Evolutionary conservation across 163 green algal species (phyloP).

Genomic region (Smithsoniella earleae): DNA sequence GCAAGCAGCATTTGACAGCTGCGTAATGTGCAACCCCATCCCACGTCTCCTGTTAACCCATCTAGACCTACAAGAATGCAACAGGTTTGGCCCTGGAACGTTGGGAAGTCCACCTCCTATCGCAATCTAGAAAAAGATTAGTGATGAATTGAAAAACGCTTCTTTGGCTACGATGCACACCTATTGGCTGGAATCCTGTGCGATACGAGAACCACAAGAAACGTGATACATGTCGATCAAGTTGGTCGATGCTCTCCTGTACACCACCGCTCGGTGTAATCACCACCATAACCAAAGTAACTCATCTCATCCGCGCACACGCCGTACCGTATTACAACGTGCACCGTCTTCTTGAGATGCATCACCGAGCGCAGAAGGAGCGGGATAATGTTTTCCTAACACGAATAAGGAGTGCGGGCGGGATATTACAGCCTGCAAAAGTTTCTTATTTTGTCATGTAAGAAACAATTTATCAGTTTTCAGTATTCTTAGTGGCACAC

Average conservation of each 20-base stretch:
- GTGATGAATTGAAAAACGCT: neutral
- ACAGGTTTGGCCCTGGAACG: constrained; percentile 17
- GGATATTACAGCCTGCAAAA: neutral
- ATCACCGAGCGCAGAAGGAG: no score
- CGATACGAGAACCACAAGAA: constrained; percentile 73
- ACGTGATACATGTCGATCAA: constrained; percentile 48
- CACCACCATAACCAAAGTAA: neutral
- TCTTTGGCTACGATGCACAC: constrained; percentile 33
- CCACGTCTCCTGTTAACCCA: constrained; percentile 66
- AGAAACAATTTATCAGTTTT: neutral
- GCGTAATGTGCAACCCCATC: constrained; percentile 91
- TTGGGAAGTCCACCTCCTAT: neutral
- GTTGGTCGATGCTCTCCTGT: neutral
- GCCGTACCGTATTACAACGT: no score
- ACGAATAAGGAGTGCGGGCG: neutral
- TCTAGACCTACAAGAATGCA: constrained; percentile 39
- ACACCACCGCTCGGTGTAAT: neutral
- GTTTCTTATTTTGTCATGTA: neutral
- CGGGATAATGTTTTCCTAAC: neutral
- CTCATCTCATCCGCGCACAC: neutral
- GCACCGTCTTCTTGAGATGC: no score
- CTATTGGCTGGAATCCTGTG: constrained; percentile 47
- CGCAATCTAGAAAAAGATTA: neutral
- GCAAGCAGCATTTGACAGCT: constrained; percentile 90
- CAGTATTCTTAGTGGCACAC: no score